phyloP scores from a whole-genome alignment of 306 rosid genomes.

The Begonia peltatifolia region DNA sequence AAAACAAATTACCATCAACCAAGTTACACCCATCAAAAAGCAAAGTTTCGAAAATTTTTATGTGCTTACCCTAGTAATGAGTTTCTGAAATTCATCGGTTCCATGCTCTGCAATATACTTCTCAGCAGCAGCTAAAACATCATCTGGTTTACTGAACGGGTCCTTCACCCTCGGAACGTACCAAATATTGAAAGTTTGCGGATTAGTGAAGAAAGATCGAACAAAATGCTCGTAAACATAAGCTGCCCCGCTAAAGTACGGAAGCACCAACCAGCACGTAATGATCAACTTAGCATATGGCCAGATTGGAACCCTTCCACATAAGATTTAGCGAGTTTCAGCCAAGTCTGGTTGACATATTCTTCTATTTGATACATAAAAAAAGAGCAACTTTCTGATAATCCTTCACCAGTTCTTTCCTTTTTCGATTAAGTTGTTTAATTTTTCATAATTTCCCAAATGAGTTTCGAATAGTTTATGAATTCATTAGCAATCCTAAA shows the following conservation, averaged over 20 bases:
- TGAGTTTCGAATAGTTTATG: not conserved
- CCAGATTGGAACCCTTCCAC: constrained; percentile 87
- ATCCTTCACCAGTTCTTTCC: too few relatives aligned
- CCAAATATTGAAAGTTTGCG: constrained; percentile 74
- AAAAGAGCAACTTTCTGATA: constrained; percentile 6
- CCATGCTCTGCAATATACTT: constrained; percentile 75
- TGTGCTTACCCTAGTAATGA: constrained; percentile 53
- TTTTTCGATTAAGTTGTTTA: too few relatives aligned
- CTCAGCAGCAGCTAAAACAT: constrained; percentile 78
- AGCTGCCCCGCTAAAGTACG: constrained; percentile 88
- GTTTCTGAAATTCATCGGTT: constrained; percentile 46
- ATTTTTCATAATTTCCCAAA: not conserved
- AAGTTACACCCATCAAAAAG: not conserved
- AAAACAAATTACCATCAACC: not conserved
- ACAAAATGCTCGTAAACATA: constrained; percentile 81
- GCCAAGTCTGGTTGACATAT: constrained; percentile 1
- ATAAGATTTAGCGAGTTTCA: constrained; percentile 6
- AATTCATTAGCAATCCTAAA: not conserved
- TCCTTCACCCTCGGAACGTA: constrained; percentile 82
- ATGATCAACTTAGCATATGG: constrained; percentile 74
- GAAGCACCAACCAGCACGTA: constrained; percentile 89
- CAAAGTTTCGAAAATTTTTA: constrained; percentile 4
- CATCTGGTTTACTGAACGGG: constrained; percentile 33
- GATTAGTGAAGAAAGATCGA: constrained; percentile 63
- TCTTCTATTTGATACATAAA: not conserved